These are phyloP conservation scores for Gossypium lobatum DNA, from an alignment of 441 rosid genomes.

Conservation along the genomic window DNA sequence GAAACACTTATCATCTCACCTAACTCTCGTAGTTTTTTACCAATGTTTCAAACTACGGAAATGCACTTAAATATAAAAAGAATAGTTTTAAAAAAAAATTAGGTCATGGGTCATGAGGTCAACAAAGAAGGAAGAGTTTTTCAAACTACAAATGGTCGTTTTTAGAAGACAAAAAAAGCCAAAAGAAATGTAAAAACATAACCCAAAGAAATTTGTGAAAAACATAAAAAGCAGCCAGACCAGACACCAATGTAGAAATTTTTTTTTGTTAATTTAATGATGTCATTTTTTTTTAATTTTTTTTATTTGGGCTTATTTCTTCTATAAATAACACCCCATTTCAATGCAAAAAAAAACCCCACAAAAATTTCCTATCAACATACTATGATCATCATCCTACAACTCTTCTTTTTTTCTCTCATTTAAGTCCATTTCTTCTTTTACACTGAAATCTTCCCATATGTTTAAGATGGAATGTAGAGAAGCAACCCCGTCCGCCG, in stretches of 20 bases:
- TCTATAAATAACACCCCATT: constrained; percentile 14
- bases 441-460: background rate
- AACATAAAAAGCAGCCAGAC: background rate
- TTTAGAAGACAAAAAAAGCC: background rate
- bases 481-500: constrained; percentile 16
- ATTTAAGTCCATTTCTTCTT: background rate
- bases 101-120: background rate
- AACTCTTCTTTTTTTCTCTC: background rate
- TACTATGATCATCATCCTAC: background rate
- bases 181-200: background rate
- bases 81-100: background rate
- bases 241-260: background rate
- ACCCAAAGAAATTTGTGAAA: background rate
- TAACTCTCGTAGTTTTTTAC: background rate
- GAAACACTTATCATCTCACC: no score
- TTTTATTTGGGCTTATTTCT: background rate
- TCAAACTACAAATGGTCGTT: background rate
- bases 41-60: background rate
- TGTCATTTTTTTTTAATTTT: background rate
- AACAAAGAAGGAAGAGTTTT: background rate
- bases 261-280: background rate
- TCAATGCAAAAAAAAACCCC: background rate
- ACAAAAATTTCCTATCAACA: background rate
- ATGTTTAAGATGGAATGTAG: constrained; percentile 41
- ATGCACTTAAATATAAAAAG: background rate